These are phyloP conservation scores for Ceratobasidium sp. DNA, from an alignment of 1,284 basidiomycete genomes.

Conservation along the genomic window DNA sequence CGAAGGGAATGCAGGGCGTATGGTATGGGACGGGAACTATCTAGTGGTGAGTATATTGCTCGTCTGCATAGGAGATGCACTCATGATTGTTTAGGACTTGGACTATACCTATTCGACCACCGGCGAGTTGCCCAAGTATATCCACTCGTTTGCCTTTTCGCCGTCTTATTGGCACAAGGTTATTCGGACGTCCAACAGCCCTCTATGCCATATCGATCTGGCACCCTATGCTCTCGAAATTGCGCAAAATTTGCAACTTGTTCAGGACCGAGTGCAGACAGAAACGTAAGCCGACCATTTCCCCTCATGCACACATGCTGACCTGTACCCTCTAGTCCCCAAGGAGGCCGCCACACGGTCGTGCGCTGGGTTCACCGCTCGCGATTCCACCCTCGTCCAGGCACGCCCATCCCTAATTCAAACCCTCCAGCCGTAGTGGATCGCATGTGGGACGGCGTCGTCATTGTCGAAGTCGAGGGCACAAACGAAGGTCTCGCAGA, in stretches of 20 bases:
- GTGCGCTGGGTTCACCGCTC: constrained; percentile 86
- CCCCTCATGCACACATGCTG: neutral
- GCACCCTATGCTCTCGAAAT: constrained; percentile 81
- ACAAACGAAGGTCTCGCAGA: constrained; percentile 86
- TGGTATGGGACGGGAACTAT: constrained; percentile 87
- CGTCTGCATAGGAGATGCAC: neutral
- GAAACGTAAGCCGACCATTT: constrained; percentile 73
- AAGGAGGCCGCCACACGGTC: constrained; percentile 80
- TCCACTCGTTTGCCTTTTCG: constrained; percentile 80
- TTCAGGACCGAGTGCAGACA: constrained; percentile 81
- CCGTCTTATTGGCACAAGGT: constrained; percentile 88
- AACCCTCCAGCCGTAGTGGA: constrained; percentile 66
- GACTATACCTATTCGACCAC: constrained; percentile 81
- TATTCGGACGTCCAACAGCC: constrained; percentile 76
- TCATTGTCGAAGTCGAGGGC: constrained; percentile 84
- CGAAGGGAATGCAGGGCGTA: constrained; percentile 80
- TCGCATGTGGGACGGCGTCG: constrained; percentile 80
- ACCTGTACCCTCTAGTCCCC: constrained; percentile 65
- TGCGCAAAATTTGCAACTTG: constrained; percentile 74
- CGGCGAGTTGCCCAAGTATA: constrained; percentile 81
- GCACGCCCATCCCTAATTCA: constrained; percentile 52
- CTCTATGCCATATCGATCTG: constrained; percentile 78
- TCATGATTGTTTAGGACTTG: constrained; percentile 68
- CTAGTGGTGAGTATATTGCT: constrained; percentile 69
- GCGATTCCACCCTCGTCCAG: constrained; percentile 73